Evolutionary conservation across 495 filamentous ascomycete genomes (phyloP).

Genomic region (Pyrenula aspistea): DNA sequence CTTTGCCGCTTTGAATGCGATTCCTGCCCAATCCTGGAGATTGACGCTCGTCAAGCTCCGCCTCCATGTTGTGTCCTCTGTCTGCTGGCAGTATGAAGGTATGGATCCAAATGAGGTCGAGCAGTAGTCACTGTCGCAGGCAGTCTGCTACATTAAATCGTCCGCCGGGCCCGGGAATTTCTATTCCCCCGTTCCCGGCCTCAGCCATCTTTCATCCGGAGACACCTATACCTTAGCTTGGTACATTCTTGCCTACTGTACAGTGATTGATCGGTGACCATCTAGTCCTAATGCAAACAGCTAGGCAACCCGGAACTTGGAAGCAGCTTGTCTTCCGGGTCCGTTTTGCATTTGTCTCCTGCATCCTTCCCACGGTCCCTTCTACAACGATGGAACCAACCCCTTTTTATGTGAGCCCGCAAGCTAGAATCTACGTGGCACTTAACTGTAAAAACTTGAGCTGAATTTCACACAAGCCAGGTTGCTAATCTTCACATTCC

Average conservation of each 20-base stretch:
- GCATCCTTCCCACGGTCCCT: not conserved
- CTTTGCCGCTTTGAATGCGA: conserved; percentile 20
- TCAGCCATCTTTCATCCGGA: not conserved
- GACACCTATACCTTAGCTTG: not conserved
- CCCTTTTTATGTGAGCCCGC: not conserved
- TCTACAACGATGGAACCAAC: too few species aligned
- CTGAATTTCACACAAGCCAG: not conserved
- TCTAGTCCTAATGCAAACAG: not conserved
- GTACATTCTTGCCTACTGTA: too few species aligned
- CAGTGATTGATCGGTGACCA: not conserved
- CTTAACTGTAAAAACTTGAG: not conserved
- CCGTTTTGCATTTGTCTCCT: not conserved
- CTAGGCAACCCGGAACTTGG: not conserved
- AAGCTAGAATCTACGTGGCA: not conserved
- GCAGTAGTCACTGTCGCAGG: not conserved
- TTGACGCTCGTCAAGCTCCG: not conserved
- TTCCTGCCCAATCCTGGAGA: not conserved
- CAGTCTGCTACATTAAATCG: not conserved
- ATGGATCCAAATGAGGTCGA: not conserved
- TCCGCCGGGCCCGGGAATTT: not conserved
- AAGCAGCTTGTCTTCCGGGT: not conserved
- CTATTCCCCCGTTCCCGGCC: not conserved
- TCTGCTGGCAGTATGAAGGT: not conserved
- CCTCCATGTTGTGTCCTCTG: too few species aligned
- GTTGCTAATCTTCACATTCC: not conserved